Evolutionary conservation across 164 flowering plant genomes (phyloP).

Genomic region (Dillenia suffruticosa): DNA sequence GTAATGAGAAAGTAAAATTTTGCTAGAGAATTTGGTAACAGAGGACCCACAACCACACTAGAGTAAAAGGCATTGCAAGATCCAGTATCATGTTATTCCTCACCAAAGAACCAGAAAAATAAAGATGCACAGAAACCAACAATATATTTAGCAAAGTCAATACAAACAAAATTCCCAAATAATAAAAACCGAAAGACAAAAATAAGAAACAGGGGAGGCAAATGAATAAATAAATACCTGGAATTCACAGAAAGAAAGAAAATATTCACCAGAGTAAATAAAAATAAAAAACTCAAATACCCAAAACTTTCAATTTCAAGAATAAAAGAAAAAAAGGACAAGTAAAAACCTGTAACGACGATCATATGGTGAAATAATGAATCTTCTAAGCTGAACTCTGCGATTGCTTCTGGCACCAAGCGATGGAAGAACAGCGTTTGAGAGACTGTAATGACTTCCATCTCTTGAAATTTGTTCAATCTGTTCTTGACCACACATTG

Average conservation of each 20-base stretch:
- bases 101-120: neutral
- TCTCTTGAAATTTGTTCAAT: constrained; percentile 71
- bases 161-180: neutral
- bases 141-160: neutral
- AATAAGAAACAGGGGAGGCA: neutral
- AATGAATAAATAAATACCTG: neutral
- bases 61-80: constrained; percentile 24
- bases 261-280: no score
- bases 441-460: constrained; percentile 81
- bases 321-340: neutral
- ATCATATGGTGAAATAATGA: constrained; percentile 77
- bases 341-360: constrained; percentile 63
- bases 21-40: no score
- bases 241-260: no score
- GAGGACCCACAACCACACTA: no score
- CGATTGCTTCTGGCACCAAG: constrained; percentile 86
- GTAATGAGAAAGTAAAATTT: no score
- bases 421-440: constrained; percentile 73
- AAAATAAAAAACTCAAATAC: no score
- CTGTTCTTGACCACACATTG: constrained; percentile 51
- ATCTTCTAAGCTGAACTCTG: constrained; percentile 48
- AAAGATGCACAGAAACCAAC: neutral
- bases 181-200: neutral
- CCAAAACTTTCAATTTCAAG: neutral
- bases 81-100: constrained; percentile 1